Conservation (phyloP, 345 rosid species). For the Diplotaxis tenuifolia region DNA sequence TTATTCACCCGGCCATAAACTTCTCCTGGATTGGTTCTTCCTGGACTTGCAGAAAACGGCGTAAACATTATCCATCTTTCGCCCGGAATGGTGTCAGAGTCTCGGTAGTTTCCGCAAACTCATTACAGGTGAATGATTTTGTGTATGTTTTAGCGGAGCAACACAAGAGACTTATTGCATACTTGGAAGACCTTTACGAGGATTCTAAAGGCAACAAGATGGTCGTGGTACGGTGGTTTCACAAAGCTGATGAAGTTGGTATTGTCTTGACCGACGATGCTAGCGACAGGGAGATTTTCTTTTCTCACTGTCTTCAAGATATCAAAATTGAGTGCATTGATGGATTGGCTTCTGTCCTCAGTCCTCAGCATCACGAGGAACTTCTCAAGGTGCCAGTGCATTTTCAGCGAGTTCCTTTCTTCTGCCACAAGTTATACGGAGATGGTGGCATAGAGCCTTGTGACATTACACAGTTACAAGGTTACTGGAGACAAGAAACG, state of each 20-base stretch:
- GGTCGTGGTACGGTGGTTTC: constrained; percentile 91
- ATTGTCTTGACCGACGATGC: constrained; percentile 49
- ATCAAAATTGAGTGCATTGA: constrained; percentile 81
- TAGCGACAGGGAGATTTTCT: constrained; percentile 78
- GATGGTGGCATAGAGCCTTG: constrained; percentile 62
- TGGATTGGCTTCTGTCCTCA: constrained; percentile 79
- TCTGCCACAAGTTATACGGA: constrained; percentile 60
- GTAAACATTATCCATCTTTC: constrained; percentile 65
- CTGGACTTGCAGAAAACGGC: constrained; percentile 56
- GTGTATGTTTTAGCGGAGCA: constrained; percentile 79
- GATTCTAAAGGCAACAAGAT: constrained; percentile 65
- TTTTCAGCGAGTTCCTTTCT: constrained; percentile 45
- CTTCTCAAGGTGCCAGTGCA: constrained; percentile 38
- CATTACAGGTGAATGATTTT: constrained; percentile 62
- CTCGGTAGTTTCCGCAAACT: constrained; percentile 52
- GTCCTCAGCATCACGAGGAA: constrained; percentile 67
- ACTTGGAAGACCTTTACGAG: constrained; percentile 80
- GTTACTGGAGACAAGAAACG: constrained; percentile 78
- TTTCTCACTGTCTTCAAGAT: constrained; percentile 85
- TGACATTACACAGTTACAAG: constrained; percentile 63
- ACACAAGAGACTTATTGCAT: constrained; percentile 65
- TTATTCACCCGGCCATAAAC: constrained; percentile 25
- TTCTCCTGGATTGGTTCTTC: constrained; percentile 66
- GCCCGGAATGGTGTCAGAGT: constrained; percentile 57
- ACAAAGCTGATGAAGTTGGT: constrained; percentile 89